Conservation (phyloP, 2,329 filamentous ascomycete species). For the Zopfia rhizophila region DNA sequence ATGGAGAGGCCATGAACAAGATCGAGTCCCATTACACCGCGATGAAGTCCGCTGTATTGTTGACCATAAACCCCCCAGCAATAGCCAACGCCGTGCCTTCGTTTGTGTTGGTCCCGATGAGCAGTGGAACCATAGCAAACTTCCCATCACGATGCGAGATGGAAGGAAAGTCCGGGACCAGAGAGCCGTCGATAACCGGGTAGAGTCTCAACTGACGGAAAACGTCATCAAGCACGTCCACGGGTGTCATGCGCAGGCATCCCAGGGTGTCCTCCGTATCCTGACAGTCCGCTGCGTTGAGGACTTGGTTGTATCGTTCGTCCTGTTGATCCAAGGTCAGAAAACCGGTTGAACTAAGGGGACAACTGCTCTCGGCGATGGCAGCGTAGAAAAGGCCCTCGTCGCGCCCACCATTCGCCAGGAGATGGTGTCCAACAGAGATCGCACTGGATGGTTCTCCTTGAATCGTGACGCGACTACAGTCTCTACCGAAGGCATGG, state of each 20-base stretch:
- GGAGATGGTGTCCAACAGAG: constrained; percentile 59
- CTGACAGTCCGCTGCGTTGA: constrained; percentile 35
- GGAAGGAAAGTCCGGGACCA: constrained; percentile 43
- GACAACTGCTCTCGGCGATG: constrained; percentile 52
- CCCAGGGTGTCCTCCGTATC: constrained; percentile 25
- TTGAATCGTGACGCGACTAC: constrained; percentile 69
- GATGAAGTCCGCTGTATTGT: constrained; percentile 1
- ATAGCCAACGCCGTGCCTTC: constrained; percentile 59
- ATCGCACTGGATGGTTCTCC: constrained; percentile 70
- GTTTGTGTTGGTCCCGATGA: constrained; percentile 72
- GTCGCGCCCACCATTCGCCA: constrained; percentile 49
- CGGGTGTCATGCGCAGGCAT: constrained; percentile 1
- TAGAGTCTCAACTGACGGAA: constrained; percentile 10
- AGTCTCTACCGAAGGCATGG: constrained; percentile 49
- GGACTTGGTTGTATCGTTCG: constrained; percentile 44
- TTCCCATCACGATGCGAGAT: constrained; percentile 54
- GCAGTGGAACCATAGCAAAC: constrained; percentile 71
- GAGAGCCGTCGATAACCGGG: neutral
- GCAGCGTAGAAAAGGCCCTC: constrained; percentile 56
- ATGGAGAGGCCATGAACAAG: too few species aligned
- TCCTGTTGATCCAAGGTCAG: constrained; percentile 30
- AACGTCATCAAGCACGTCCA: constrained; percentile 9
- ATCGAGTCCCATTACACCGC: too few species aligned
- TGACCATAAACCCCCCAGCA: neutral
- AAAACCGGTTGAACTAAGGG: constrained; percentile 37